Evolutionary conservation across 345 rosid genomes (phyloP).

Genomic region (Euphorbia peplus): DNA sequence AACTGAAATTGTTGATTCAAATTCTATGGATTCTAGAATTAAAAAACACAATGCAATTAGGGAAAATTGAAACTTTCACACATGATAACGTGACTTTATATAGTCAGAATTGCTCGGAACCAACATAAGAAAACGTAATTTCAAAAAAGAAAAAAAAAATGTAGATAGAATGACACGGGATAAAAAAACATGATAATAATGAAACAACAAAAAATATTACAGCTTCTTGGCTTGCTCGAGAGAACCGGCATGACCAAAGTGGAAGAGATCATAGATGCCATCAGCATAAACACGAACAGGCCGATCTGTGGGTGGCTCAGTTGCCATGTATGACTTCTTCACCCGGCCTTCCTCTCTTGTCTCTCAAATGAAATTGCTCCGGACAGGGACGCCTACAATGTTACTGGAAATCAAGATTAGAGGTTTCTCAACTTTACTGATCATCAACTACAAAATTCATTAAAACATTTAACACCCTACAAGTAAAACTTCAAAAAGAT

Average conservation of each 20-base stretch:
- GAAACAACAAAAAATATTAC: not conserved
- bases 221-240: constrained; percentile 32
- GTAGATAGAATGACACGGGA: not conserved
- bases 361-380: not conserved
- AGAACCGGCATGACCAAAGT: constrained; percentile 34
- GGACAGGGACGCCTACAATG: not conserved
- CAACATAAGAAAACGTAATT: not conserved
- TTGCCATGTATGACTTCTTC: not conserved
- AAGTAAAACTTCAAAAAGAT: not conserved
- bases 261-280: constrained; percentile 37
- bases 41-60: not conserved
- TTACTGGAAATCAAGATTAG: not conserved
- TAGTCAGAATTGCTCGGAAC: not conserved
- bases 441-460: not conserved
- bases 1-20: not conserved
- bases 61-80: not conserved
- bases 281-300: constrained; percentile 30
- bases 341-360: not conserved
- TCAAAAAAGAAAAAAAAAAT: not conserved
- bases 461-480: not conserved
- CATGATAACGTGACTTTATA: not conserved
- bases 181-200: not conserved
- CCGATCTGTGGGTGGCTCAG: not conserved
- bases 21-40: too few species aligned
- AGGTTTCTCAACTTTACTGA: not conserved